Conservation (phyloP, 2,329 filamentous ascomycete genomes). For the Ilyonectria mors-panacis region DNA sequence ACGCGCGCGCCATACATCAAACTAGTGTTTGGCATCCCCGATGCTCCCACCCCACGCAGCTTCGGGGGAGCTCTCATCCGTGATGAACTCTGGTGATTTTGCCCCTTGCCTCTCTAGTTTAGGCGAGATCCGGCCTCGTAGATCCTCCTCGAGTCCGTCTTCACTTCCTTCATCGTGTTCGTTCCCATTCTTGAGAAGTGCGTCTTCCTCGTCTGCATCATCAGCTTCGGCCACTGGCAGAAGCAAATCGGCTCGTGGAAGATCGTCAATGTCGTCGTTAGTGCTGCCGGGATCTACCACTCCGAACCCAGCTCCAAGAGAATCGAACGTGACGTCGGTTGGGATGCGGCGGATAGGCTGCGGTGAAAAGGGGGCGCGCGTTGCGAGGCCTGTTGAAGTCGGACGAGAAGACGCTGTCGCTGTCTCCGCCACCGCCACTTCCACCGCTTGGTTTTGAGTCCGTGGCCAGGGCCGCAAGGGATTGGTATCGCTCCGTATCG, state of each 20-base stretch:
- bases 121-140: slow-evolving; percentile 35
- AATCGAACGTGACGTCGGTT: slow-evolving; percentile 59
- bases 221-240: slow-evolving; percentile 44
- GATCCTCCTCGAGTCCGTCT: slow-evolving; percentile 34
- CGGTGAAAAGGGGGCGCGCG: slow-evolving; percentile 73
- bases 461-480: slow-evolving; percentile 64
- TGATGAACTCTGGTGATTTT: slow-evolving; percentile 47
- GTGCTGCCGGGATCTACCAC: slow-evolving; percentile 25
- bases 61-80: slow-evolving; percentile 50
- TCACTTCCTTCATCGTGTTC: slow-evolving; percentile 24
- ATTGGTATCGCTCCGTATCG: slow-evolving; percentile 70
- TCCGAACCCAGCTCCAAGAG: slow-evolving; percentile 49
- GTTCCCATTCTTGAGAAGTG: slow-evolving; percentile 6
- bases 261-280: slow-evolving; percentile 39
- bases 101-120: slow-evolving; percentile 33
- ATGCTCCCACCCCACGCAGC: slow-evolving; percentile 37
- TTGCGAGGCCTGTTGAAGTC: slow-evolving; percentile 69
- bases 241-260: slow-evolving; percentile 38
- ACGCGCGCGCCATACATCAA: slow-evolving; percentile 3
- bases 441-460: slow-evolving; percentile 40
- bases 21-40: slow-evolving; percentile 30
- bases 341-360: slow-evolving; percentile 63
- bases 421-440: slow-evolving; percentile 53
- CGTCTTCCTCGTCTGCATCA: slow-evolving; percentile 28
- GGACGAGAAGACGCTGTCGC: slow-evolving; percentile 67